phyloP scores from a whole-genome alignment of 805 yeast genomes.

The Yarrowia sp. region DNA sequence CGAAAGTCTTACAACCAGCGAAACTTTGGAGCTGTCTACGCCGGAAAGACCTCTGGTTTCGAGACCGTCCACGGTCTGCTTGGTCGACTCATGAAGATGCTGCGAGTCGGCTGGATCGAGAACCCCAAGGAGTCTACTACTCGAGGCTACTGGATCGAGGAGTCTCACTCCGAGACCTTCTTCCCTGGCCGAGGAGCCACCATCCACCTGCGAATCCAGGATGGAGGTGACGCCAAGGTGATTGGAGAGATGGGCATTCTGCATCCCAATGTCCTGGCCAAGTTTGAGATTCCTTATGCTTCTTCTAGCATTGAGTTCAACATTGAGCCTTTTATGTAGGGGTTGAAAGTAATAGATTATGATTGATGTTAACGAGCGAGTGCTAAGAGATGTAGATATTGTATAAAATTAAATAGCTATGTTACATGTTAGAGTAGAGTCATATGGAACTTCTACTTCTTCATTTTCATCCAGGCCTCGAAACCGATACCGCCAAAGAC shows the following conservation, averaged over 20 bases:
- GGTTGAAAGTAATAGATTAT: slow-evolving; percentile 6
- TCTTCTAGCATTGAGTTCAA: slow-evolving; percentile 89
- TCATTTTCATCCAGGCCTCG: slow-evolving; percentile 61
- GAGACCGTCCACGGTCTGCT: slow-evolving; percentile 92
- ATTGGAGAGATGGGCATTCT: slow-evolving; percentile 89
- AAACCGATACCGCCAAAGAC: slow-evolving; percentile 85
- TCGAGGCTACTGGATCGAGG: slow-evolving; percentile 60
- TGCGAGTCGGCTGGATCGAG: slow-evolving; percentile 73
- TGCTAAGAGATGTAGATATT: neutral
- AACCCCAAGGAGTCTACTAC: slow-evolving; percentile 48
- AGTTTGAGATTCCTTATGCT: slow-evolving; percentile 89
- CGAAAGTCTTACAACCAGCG: slow-evolving; percentile 90
- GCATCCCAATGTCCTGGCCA: slow-evolving; percentile 87
- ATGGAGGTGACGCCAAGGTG: slow-evolving; percentile 37
- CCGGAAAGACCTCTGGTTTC: slow-evolving; percentile 93
- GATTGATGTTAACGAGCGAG: neutral
- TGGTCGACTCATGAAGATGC: slow-evolving; percentile 93
- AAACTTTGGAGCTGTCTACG: slow-evolving; percentile 90
- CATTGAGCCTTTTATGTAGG: slow-evolving; percentile 70
- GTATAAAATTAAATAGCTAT: slow-evolving; percentile 1
- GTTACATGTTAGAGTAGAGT: neutral
- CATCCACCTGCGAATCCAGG: slow-evolving; percentile 66
- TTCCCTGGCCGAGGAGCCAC: slow-evolving; percentile 98
- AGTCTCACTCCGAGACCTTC: slow-evolving; percentile 43
- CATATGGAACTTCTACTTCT: neutral